These are phyloP conservation scores for Trichoderma lentiforme DNA, from an alignment of 2,329 filamentous ascomycete genomes.

Conservation along the genomic window DNA sequence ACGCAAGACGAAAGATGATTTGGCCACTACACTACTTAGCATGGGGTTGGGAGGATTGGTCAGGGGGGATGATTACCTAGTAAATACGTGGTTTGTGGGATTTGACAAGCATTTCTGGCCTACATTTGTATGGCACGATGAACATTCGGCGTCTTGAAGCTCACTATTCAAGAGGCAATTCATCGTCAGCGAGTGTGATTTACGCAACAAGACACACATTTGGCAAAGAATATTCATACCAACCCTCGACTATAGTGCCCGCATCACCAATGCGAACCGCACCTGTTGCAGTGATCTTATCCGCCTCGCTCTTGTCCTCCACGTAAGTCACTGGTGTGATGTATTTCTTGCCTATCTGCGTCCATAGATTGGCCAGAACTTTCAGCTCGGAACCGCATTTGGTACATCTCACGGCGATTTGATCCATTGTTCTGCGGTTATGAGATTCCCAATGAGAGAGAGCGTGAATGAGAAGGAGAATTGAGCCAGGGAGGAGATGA, in stretches of 20 bases:
- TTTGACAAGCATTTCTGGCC: slow-evolving; percentile 36
- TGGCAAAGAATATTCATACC: background rate
- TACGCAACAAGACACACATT: background rate
- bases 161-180: slow-evolving; percentile 25
- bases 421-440: slow-evolving; percentile 31
- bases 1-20: slow-evolving; percentile 33
- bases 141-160: slow-evolving; percentile 37
- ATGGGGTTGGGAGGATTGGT: background rate
- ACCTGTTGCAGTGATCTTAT: slow-evolving; percentile 23
- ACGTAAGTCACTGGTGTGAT: slow-evolving; percentile 35
- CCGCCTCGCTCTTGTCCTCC: slow-evolving; percentile 7
- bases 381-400: slow-evolving; percentile 32
- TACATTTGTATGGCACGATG: slow-evolving; percentile 30
- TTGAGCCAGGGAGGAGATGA: background rate
- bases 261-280: slow-evolving; percentile 30
- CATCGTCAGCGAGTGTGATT: background rate
- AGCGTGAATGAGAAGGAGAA: background rate
- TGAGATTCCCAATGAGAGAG: background rate
- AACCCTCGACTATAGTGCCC: slow-evolving; percentile 33
- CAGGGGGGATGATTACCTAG: slow-evolving; percentile 31
- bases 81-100: slow-evolving; percentile 36
- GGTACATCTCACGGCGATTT: slow-evolving; percentile 35
- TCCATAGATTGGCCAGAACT: slow-evolving; percentile 38
- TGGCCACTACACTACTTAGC: slow-evolving; percentile 32
- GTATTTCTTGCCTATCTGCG: slow-evolving; percentile 39